A percentile compares a stretch with the other conserved stretches of the same genome.
Evolutionary conservation across 1,139 yeast species (phyloP).

Genomic region (Suhomyces atakaporum): DNA sequence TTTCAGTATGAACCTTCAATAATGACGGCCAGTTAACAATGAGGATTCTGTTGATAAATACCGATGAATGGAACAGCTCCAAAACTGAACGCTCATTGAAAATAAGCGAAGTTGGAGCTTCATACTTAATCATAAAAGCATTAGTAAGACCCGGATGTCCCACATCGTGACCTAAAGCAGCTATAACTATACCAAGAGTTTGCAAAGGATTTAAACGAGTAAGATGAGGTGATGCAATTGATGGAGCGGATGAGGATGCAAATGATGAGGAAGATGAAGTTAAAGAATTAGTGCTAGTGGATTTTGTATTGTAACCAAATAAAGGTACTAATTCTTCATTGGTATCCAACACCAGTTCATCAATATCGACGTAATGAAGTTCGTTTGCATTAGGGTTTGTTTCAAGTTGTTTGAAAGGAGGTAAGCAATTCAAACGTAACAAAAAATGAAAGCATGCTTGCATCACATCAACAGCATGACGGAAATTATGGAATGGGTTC

Average conservation of each 20-base stretch:
- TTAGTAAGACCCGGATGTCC: constrained; percentile 97
- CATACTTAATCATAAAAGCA: constrained; percentile 59
- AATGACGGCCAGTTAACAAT: constrained; percentile 63
- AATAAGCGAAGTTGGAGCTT: constrained; percentile 65
- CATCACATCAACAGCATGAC: constrained; percentile 93
- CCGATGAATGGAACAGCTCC: constrained; percentile 81
- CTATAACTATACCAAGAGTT: constrained; percentile 62
- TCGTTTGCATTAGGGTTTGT: constrained; percentile 33
- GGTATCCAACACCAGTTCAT: constrained; percentile 9
- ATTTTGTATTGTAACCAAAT: constrained; percentile 7
- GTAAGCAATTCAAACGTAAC: constrained; percentile 49
- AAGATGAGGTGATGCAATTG: constrained; percentile 7
- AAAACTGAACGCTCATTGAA: constrained; percentile 71
- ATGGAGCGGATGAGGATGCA: constrained; percentile 2
- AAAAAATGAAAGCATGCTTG: constrained; percentile 82
- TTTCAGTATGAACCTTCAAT: constrained; percentile 23
- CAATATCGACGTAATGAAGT: constrained; percentile 14
- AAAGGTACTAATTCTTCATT: constrained; percentile 12
- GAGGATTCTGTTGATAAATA: constrained; percentile 61
- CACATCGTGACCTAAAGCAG: constrained; percentile 93
- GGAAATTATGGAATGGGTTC: constrained; percentile 90
- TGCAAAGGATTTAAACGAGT: constrained; percentile 46
- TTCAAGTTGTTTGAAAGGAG: constrained; percentile 40
- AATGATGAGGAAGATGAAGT: constrained; percentile 32
- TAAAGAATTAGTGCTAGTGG: constrained; percentile 7